Evolutionary conservation across 2,329 filamentous ascomycete genomes (phyloP).

Genomic region (Penicillium sp.): DNA sequence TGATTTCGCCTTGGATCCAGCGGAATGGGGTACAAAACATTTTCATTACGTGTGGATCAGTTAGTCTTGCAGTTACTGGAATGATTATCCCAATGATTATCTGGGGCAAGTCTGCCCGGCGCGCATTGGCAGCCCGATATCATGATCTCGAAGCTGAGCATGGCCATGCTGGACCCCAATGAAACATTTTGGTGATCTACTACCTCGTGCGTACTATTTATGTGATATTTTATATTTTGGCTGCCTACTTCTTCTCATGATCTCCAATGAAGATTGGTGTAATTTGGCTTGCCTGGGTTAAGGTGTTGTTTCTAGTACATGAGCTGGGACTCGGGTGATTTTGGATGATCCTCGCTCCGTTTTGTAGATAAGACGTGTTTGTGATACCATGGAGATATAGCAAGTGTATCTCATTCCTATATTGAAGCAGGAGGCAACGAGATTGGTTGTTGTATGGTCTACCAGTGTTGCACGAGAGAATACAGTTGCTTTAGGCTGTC

Average conservation of each 20-base stretch:
- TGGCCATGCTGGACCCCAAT: background rate
- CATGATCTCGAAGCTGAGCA: conserved; percentile 13
- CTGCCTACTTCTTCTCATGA: too few species aligned
- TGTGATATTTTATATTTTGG: background rate
- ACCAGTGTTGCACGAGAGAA: background rate
- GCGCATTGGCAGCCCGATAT: conserved; percentile 13
- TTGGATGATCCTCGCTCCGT: background rate
- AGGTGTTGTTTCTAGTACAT: background rate
- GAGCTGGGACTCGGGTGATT: background rate
- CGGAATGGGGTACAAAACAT: conserved; percentile 26
- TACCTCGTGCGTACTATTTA: too few species aligned
- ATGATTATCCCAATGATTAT: conserved; percentile 24
- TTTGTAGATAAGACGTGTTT: background rate
- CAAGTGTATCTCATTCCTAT: background rate
- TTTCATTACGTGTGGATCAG: conserved; percentile 29
- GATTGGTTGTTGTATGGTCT: background rate
- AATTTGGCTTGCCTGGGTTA: background rate
- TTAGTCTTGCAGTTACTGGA: conserved; percentile 22
- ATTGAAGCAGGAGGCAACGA: background rate
- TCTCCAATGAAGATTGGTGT: background rate
- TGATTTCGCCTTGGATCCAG: conserved; percentile 31
- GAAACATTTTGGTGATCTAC: background rate
- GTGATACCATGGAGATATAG: background rate
- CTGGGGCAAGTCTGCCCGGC: conserved; percentile 24
- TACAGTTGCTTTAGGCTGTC: background rate